Conservation (phyloP, 805 yeast species). For the Pichia sporocuriosa region DNA sequence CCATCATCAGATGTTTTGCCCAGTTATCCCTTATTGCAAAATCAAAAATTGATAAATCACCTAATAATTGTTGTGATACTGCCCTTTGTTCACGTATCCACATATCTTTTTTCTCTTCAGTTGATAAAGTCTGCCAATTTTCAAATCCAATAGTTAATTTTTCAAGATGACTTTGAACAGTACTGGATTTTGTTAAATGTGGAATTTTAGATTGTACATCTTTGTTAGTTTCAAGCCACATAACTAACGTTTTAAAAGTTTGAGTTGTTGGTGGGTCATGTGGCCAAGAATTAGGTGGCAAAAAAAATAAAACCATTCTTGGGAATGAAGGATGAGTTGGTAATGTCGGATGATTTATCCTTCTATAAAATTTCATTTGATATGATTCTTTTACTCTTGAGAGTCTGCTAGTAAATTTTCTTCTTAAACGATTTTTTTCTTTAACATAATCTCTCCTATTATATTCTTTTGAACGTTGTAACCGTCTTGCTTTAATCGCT, state of each 20-base stretch:
- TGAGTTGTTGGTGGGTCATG: conserved; percentile 45
- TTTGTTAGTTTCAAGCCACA: conserved; percentile 18
- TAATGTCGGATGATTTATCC: conserved; percentile 33
- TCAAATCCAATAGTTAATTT: conserved; percentile 41
- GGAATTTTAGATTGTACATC: conserved; percentile 21
- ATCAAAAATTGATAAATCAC: conserved; percentile 36
- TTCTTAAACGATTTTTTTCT: conserved; percentile 38
- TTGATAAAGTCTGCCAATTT: conserved; percentile 35
- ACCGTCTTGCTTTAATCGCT: conserved; percentile 35
- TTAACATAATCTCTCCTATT: conserved; percentile 42
- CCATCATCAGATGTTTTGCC: conserved; percentile 25
- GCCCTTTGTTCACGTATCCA: conserved; percentile 40
- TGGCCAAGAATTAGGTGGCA: conserved; percentile 44
- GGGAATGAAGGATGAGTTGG: conserved; percentile 44
- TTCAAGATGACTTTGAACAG: conserved; percentile 13
- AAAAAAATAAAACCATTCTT: conserved; percentile 39
- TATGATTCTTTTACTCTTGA: conserved; percentile 34
- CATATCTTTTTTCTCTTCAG: conserved; percentile 31
- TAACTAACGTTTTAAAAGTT: conserved; percentile 31
- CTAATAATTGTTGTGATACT: conserved; percentile 40
- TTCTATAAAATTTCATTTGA: conserved; percentile 31
- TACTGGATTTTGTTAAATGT: conserved; percentile 11
- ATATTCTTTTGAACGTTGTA: conserved; percentile 36
- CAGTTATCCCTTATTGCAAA: conserved; percentile 36
- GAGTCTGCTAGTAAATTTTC: conserved; percentile 38